Evolutionary conservation across 169 alveolate species (phyloP), one percentile per base, ranked within the genome.

Genomic region (Eimeria sp.): DNA sequence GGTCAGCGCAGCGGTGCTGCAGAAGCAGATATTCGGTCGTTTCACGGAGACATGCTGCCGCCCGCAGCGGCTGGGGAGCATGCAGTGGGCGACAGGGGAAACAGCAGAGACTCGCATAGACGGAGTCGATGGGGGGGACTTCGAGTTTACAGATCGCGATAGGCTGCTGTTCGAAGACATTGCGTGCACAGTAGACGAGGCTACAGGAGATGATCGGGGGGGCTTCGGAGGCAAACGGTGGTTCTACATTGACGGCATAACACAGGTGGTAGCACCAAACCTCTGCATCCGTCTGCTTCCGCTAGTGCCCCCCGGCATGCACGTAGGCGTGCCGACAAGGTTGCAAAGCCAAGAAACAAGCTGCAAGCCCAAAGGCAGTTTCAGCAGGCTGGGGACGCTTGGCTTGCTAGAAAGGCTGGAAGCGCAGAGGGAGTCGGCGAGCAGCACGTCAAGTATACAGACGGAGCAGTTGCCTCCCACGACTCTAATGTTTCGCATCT

Each of bases 201-300:
- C 95, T 9, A 27, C 95, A 71, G 87, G 88, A 13, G 87, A 72
- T 37, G 74, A 89, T 10, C 58, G 95, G 30, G 96, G 96, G 77
- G 96, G 96, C 27, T 93, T 83, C 56, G 96, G 96, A 13, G 96
- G 96, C 72, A 93, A 83, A 74, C 72, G 96, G 64, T 93, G 96
- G 96, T 93, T 93, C 52, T 93, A 64, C 80, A 80, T 88, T 4
- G 96, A 93, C 66, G 91, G 93, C 62, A 66, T 80, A 68, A 85
- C 88, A 14, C 54, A 64, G 56, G 94, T 93, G 49, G 2, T 93
- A 11, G 94, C 80, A 25, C 96, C 96, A n/a, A 93, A 71, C 23
- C 40, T 93, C 33, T 83, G 94, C 87, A 52, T 93, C 78, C 85
- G 82, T 30, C 78, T 93, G 64, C 80, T 93, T 82, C 96, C 96